Conservation (phyloP, 2,329 filamentous ascomycete genomes). For the Fusarium robinianum region DNA sequence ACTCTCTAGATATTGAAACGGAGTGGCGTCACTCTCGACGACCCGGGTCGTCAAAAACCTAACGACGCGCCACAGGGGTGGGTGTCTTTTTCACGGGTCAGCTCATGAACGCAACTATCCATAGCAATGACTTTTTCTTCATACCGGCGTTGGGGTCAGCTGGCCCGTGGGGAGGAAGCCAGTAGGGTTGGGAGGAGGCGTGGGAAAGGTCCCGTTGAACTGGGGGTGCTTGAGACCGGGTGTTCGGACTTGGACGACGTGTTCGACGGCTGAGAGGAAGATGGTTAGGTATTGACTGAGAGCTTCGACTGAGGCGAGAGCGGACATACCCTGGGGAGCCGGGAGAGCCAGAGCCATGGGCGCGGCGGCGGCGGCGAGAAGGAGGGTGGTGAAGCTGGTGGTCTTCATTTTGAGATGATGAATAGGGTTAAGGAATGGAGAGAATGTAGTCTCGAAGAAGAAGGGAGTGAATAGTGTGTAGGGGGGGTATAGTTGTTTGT, state of each 20-base stretch:
- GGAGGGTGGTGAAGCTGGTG: conserved; percentile 20
- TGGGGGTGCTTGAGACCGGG: conserved; percentile 9
- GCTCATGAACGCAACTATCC: too few relatives aligned
- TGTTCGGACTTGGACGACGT: too few relatives aligned
- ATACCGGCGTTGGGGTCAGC: conserved; percentile 6
- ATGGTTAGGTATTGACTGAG: too few relatives aligned
- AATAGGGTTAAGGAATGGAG: conserved; percentile 8
- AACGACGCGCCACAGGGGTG: too few relatives aligned
- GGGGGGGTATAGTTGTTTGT: neutral
- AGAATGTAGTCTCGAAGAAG: conserved; percentile 7
- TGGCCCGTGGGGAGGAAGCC: conserved; percentile 8
- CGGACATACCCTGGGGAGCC: too few relatives aligned
- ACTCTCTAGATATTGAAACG: too few relatives aligned
- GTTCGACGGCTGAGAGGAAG: neutral
- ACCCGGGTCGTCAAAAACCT: too few relatives aligned
- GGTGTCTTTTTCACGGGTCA: too few relatives aligned
- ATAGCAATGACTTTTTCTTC: too few relatives aligned
- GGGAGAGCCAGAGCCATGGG: conserved; percentile 25
- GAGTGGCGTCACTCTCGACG: too few relatives aligned
- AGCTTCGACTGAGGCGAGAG: too few relatives aligned
- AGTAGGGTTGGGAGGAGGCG: neutral
- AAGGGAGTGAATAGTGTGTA: conserved; percentile 3
- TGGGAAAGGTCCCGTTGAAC: conserved; percentile 17
- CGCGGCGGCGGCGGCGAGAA: conserved; percentile 24
- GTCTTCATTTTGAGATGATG: conserved; percentile 36